Base-by-base conservation (phyloP, 2,329 filamentous ascomycete species). In the Laburnicola sp. region DNA sequence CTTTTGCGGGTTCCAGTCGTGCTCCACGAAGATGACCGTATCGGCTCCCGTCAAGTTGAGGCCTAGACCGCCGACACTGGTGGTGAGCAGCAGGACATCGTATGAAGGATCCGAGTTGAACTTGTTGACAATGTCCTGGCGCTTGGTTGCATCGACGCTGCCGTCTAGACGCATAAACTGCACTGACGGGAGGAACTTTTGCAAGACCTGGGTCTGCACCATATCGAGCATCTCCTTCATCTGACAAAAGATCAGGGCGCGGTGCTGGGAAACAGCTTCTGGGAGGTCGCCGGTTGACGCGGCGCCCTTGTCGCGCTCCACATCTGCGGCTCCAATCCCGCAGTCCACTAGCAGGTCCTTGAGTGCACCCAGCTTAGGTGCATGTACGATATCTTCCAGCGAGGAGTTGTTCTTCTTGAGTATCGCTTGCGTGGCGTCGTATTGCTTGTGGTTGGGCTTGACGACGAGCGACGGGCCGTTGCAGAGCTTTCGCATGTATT, bases 181-280 rank as follows among this genome's bases (percentile, higher is more conserved):
- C 4, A 97, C 92, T 0, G 87, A 89, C 1, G 94, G 94, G n/a
- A 99, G 82, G 75, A 97, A 82, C 66, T 88, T 88, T 72, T 90
- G 91, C 34, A 99, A 77, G 1, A 99, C 94, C 51, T 93, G 92
- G 64, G 88, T 91, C 70, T 97, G 92, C 2, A 99, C 95, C 84
- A 99, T 97, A 73, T 99, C 94, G 23, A 99, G 82, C 95, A 99
- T 99, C 73, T 99, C 94, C 76, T 99, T 99, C 91, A 99, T 97
- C 72, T 99, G 94, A 66, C 94, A 99, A 80, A 99, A 99, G 60
- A 99, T 88, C 26, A 99, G 83, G 0, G 94, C 95, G 38, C 94
- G 89, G 70, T 99, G 94, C 27, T 93, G 94, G 55, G 94, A 96
- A 71, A 99, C 95, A 35, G 92, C 95, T 71, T 90, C 84, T 11